phyloP scores from a whole-genome alignment of 352 stramenopile species.

The Globisporangium uncinulatum region DNA sequence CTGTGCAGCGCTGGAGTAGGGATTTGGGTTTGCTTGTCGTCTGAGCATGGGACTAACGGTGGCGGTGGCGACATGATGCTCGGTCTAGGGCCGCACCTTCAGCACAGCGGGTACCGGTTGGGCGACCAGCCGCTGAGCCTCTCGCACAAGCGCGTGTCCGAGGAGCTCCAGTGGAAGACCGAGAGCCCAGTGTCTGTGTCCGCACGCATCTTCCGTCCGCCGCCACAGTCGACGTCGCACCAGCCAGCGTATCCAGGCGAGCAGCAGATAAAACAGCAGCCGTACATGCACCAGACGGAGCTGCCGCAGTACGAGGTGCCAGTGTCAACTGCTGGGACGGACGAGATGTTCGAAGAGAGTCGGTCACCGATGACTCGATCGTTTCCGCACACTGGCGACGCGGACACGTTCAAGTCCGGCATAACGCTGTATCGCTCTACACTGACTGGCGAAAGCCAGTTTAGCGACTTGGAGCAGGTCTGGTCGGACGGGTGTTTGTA shows the following conservation, averaged over 20 bases:
- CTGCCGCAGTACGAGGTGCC: background rate
- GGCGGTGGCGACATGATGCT: too few relatives aligned
- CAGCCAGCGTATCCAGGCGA: slow-evolving; percentile 24
- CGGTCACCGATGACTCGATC: slow-evolving; percentile 6
- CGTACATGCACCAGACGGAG: background rate
- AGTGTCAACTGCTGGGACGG: slow-evolving; percentile 12
- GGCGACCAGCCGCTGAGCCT: slow-evolving; percentile 34
- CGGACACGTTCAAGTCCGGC: slow-evolving; percentile 33
- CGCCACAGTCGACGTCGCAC: slow-evolving; percentile 10
- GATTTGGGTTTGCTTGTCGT: background rate
- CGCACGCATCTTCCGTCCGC: slow-evolving; percentile 45
- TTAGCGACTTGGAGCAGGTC: slow-evolving; percentile 49
- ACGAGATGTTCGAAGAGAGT: slow-evolving; percentile 18
- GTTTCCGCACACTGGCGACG: slow-evolving; percentile 11
- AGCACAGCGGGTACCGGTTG: slow-evolving; percentile 22
- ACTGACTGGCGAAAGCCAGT: slow-evolving; percentile 30
- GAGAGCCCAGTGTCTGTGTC: slow-evolving; percentile 60
- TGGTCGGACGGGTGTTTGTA: slow-evolving; percentile 14
- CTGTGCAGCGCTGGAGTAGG: background rate
- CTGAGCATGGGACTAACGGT: too few relatives aligned
- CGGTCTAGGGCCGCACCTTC: slow-evolving; percentile 18
- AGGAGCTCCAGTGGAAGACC: slow-evolving; percentile 59
- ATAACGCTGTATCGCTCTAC: slow-evolving; percentile 45
- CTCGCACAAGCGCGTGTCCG: slow-evolving; percentile 49
- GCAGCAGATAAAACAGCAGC: background rate